phyloP scores from a whole-genome alignment of 1,139 yeast species.

The Suhomyces bokatorum region DNA sequence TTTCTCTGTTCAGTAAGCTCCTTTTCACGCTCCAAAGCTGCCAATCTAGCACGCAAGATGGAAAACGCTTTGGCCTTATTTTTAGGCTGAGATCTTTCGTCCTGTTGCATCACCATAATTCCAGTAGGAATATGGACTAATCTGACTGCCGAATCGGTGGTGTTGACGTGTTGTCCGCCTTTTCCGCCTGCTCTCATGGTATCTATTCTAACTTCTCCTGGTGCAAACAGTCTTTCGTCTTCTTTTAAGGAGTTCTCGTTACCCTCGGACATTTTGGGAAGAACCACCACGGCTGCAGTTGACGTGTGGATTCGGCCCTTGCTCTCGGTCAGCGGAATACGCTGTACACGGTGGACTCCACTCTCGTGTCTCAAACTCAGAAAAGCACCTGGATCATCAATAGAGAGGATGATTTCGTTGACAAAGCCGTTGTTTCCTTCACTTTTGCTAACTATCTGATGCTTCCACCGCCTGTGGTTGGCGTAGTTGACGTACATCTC shows the following conservation, averaged over 20 bases:
- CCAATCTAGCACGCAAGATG: slow-evolving; percentile 77
- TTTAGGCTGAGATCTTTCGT: slow-evolving; percentile 91
- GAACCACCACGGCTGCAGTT: slow-evolving; percentile 91
- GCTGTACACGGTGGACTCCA: slow-evolving; percentile 94
- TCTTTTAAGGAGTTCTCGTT: slow-evolving; percentile 54
- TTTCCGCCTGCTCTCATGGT: slow-evolving; percentile 97
- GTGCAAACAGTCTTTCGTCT: slow-evolving; percentile 77
- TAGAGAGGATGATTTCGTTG: slow-evolving; percentile 72
- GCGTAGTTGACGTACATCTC: slow-evolving; percentile 82
- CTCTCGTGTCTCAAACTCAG: slow-evolving; percentile 77
- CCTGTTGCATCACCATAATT: slow-evolving; percentile 85
- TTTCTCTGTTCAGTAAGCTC: slow-evolving; percentile 65
- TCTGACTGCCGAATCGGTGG: slow-evolving; percentile 96
- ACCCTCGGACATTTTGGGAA: slow-evolving; percentile 74
- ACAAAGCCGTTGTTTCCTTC: slow-evolving; percentile 62
- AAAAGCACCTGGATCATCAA: slow-evolving; percentile 78
- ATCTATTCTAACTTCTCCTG: slow-evolving; percentile 88
- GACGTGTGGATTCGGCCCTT: slow-evolving; percentile 96
- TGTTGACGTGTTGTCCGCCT: slow-evolving; percentile 98
- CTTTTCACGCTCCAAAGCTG: slow-evolving; percentile 72
- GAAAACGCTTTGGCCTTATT: slow-evolving; percentile 95
- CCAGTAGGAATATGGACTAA: slow-evolving; percentile 93
- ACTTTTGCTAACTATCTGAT: slow-evolving; percentile 58
- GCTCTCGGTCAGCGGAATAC: slow-evolving; percentile 90
- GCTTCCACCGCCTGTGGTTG: slow-evolving; percentile 64